Evolutionary conservation across 1,139 yeast species (phyloP), one percentile per base, ranked within the genome.

Genomic region (Debaryomyces sp.): DNA sequence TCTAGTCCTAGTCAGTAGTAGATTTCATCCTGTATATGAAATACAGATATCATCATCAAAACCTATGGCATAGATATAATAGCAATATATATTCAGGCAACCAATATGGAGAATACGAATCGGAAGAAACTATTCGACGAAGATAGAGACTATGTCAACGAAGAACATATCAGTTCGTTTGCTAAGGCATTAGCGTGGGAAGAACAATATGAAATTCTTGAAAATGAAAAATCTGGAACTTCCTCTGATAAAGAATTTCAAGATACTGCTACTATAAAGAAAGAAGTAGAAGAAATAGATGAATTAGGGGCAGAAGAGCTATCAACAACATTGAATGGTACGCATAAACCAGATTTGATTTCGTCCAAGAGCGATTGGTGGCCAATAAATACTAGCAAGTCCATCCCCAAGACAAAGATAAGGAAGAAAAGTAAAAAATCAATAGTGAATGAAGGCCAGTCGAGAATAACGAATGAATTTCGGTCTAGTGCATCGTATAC

Each of bases 341-440:
- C 43, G 8, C 39, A 47, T 22, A 57, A 53, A 46, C 70, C 67
- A 1, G 68, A 61, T 46, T 55, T 74, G 56, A 84, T 86, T 44
- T 63, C 80, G 0, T 84, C 90, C 2, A 77, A 79, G 55, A 81
- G 80, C 54, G 91, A 86, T 61, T 85, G 91, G 92, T 80, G 80
- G 17, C 91, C 91, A 0, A 69, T 84, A 3, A 70, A 75, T 38
- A 65, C 54, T 15, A 50, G 38, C 10, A 35, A 48, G 15, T 35
- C 46, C 6, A 36, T 47, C 3, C 22, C 45, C n/a, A 21, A 29
- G 18, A 27, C 21, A 17, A 23, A 36, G 24, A 43, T 35, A 6
- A 45, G 29, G 45, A 50, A 15, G 13, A 38, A 43, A 30, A 24
- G 41, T 30, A 45, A 41, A 24, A 32, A 44, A 26, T 23, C 26